These are phyloP conservation scores for Aspergillus alliaceus DNA, from an alignment of 2,329 filamentous ascomycete species.

Conservation along the genomic window DNA sequence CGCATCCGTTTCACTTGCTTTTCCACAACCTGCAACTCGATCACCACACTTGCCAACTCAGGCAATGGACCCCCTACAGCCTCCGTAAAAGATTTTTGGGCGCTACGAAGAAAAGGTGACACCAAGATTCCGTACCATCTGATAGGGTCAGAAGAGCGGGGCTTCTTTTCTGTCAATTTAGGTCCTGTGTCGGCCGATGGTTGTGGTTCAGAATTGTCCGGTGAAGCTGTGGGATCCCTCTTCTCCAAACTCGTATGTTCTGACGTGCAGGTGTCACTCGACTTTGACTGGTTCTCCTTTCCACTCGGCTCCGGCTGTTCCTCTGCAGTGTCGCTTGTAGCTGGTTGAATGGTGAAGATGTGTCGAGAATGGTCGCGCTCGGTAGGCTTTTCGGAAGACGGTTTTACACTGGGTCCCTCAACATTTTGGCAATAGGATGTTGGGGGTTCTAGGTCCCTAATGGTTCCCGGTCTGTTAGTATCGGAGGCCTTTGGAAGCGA, in stretches of 20 bases:
- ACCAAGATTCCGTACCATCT: constrained; percentile 52
- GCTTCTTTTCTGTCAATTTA: constrained; percentile 24
- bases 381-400: not conserved
- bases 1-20: constrained; percentile 35
- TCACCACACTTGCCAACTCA: constrained; percentile 35
- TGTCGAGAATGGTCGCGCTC: constrained; percentile 4
- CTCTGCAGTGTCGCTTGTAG: constrained; percentile 3
- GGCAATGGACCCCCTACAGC: constrained; percentile 39
- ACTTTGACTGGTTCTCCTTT: not conserved
- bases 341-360: constrained; percentile 13
- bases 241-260: not conserved
- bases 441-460: constrained; percentile 14
- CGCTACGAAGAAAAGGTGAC: constrained; percentile 43
- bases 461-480: constrained; percentile 1
- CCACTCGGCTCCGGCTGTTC: constrained; percentile 2
- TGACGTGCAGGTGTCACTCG: not conserved
- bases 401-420: not conserved
- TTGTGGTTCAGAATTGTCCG: constrained; percentile 1
- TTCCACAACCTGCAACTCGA: constrained; percentile 45
- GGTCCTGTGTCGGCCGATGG: constrained; percentile 7
- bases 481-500: not conserved
- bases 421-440: not conserved
- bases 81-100: constrained; percentile 45
- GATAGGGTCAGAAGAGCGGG: constrained; percentile 43
- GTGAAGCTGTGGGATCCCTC: not conserved